Conservation (phyloP, 768 basidiomycete species). For the Russula virescens region DNA sequence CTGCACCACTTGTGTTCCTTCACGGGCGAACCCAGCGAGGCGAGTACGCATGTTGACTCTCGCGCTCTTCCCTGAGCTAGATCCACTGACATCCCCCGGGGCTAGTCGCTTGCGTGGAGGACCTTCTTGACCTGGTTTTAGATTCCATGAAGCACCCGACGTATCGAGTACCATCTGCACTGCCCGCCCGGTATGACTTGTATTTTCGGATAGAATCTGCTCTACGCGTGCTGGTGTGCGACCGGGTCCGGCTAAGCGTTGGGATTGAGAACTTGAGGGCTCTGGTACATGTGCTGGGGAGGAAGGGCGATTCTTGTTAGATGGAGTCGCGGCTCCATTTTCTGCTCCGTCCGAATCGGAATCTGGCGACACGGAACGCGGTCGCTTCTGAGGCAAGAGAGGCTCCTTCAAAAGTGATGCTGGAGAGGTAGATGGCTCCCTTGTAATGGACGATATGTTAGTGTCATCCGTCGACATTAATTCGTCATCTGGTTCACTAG, state of each 20-base stretch:
- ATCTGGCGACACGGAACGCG: conserved; percentile 2
- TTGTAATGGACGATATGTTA: neutral
- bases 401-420: neutral
- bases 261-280: neutral
- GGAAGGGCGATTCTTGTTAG: neutral
- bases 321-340: neutral
- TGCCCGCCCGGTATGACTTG: conserved; percentile 27
- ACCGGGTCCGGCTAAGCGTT: conserved; percentile 15
- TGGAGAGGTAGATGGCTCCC: neutral
- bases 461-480: neutral
- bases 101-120: conserved; percentile 15
- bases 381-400: conserved; percentile 3
- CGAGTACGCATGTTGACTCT: conserved; percentile 40
- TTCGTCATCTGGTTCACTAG: neutral
- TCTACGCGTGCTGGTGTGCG: conserved; percentile 23
- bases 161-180: conserved; percentile 49
- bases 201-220: conserved; percentile 14
- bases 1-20: conserved; percentile 35
- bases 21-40: conserved; percentile 50
- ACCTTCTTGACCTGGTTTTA: conserved; percentile 39
- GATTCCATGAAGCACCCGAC: conserved; percentile 45
- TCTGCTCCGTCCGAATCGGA: neutral
- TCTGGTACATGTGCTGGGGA: neutral
- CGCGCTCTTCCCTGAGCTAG: conserved; percentile 22
- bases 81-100: conserved; percentile 15